phyloP scores from a whole-genome alignment of 2,329 filamentous ascomycete species.

The Paraphaeosphaeria sporulosa region DNA sequence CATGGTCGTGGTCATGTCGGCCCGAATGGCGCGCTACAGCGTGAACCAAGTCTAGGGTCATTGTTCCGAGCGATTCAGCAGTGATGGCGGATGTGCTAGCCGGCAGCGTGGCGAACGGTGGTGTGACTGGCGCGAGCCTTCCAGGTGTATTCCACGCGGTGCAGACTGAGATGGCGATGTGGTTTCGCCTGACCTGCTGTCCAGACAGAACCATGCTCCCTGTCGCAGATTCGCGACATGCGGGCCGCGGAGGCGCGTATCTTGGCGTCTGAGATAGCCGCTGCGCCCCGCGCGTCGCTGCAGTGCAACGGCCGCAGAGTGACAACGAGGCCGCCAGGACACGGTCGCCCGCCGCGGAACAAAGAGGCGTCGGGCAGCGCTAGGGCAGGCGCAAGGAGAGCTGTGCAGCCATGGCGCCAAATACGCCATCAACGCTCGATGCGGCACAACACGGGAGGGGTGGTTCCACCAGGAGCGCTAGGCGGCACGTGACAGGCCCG shows the following conservation, averaged over 20 bases:
- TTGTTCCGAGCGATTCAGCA: too few species aligned
- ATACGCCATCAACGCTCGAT: background rate
- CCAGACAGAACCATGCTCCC: background rate
- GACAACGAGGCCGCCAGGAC: background rate
- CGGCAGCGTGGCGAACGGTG: background rate
- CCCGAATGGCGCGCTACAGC: background rate
- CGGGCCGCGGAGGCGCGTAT: too few species aligned
- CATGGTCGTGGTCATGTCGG: background rate
- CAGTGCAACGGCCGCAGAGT: constrained; percentile 2
- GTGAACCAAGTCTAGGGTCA: too few species aligned
- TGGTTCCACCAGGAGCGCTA: constrained; percentile 10
- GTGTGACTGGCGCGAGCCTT: too few species aligned
- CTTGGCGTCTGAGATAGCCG: constrained; percentile 1
- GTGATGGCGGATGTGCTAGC: too few species aligned
- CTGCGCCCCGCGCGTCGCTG: too few species aligned
- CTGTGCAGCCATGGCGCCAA: constrained; percentile 4
- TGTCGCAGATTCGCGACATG: background rate
- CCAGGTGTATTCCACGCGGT: too few species aligned
- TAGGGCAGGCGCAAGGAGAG: background rate
- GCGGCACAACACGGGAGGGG: constrained; percentile 11
- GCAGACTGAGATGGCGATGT: background rate
- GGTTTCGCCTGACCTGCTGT: too few species aligned
- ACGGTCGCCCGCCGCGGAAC: background rate
- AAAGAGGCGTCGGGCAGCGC: constrained; percentile 7
- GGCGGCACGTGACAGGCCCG: constrained; percentile 4